Percentiles rank a stretch among this genome's conserved stretches.
These are phyloP conservation scores for Suillus weaverae DNA, from an alignment of 768 basidiomycete species.

Conservation along the genomic window DNA sequence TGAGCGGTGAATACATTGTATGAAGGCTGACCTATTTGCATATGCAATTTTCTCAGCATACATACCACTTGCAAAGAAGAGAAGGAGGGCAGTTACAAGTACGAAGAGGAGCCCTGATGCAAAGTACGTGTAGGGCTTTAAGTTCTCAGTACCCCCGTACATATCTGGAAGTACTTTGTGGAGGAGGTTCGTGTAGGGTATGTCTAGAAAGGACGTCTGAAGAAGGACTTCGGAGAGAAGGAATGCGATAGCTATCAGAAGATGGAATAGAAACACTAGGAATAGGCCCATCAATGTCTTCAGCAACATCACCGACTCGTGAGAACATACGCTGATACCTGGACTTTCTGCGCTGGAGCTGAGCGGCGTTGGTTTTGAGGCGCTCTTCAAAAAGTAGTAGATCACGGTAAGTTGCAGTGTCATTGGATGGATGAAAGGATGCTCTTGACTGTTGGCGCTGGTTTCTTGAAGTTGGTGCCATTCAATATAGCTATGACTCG, in stretches of 20 bases:
- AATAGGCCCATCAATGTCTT: conserved; percentile 16
- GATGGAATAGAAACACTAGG: conserved; percentile 73
- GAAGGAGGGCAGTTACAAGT: conserved; percentile 81
- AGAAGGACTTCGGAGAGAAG: conserved; percentile 76
- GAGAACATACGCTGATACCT: conserved; percentile 71
- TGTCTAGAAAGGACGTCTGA: conserved; percentile 61
- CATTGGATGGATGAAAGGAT: conserved; percentile 63
- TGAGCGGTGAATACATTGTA: conserved; percentile 17
- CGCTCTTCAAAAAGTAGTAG: conserved; percentile 92
- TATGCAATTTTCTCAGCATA: conserved; percentile 96
- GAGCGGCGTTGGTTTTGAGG: conserved; percentile 91
- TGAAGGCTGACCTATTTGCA: conserved; percentile 74
- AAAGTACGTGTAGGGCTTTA: conserved; percentile 69
- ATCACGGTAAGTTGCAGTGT: conserved; percentile 81
- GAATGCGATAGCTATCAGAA: conserved; percentile 67
- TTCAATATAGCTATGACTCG: conserved; percentile 8
- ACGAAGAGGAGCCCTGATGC: conserved; percentile 82
- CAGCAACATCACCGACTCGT: conserved; percentile 19
- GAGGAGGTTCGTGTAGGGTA: conserved; percentile 59
- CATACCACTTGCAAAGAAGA: conserved; percentile 97
- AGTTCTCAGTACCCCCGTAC: conserved; percentile 39
- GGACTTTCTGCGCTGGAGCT: conserved; percentile 73
- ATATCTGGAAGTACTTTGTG: conserved; percentile 51
- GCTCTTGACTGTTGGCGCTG: conserved; percentile 29
- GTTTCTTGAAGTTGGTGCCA: conserved; percentile 27